These are phyloP conservation scores for Colletotrichum melonis DNA, from an alignment of 2,329 filamentous ascomycete species.

Conservation along the genomic window DNA sequence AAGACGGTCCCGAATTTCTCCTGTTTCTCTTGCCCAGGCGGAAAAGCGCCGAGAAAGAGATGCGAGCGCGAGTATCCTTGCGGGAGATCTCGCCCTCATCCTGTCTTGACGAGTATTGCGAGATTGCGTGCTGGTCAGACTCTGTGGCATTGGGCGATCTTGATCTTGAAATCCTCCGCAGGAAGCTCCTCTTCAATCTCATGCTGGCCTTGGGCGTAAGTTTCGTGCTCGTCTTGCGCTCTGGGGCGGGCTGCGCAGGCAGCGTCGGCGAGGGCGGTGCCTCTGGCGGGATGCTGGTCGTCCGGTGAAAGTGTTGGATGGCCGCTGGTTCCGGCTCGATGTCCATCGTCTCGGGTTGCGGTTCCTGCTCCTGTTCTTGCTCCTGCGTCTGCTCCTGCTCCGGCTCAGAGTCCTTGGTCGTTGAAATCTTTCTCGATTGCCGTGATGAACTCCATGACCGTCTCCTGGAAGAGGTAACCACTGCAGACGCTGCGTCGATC, in stretches of 20 bases:
- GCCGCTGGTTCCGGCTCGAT: constrained; percentile 32
- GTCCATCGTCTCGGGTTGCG: constrained; percentile 15
- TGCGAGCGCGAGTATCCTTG: constrained; percentile 56
- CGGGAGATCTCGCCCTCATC: constrained; percentile 63
- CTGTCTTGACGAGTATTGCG: constrained; percentile 50
- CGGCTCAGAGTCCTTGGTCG: constrained; percentile 29
- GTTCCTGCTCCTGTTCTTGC: neutral
- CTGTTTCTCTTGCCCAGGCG: constrained; percentile 72
- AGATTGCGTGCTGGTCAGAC: constrained; percentile 50
- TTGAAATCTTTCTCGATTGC: constrained; percentile 45
- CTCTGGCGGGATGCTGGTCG: constrained; percentile 56
- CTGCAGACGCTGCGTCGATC: constrained; percentile 61
- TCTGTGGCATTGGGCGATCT: constrained; percentile 58
- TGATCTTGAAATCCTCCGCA: constrained; percentile 61
- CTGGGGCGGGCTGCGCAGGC: constrained; percentile 1
- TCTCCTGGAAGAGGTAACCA: constrained; percentile 67
- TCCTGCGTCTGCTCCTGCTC: constrained; percentile 10
- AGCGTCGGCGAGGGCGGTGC: constrained; percentile 37
- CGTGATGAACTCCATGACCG: constrained; percentile 52
- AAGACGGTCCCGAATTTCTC: constrained; percentile 71
- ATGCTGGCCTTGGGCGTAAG: constrained; percentile 44
- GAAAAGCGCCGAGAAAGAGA: constrained; percentile 81
- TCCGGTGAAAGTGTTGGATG: constrained; percentile 58
- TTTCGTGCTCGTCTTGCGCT: constrained; percentile 14
- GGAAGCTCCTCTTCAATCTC: constrained; percentile 47